Conservation (phyloP, 768 basidiomycete genomes). For the Candolleomyces aberdarensis region DNA sequence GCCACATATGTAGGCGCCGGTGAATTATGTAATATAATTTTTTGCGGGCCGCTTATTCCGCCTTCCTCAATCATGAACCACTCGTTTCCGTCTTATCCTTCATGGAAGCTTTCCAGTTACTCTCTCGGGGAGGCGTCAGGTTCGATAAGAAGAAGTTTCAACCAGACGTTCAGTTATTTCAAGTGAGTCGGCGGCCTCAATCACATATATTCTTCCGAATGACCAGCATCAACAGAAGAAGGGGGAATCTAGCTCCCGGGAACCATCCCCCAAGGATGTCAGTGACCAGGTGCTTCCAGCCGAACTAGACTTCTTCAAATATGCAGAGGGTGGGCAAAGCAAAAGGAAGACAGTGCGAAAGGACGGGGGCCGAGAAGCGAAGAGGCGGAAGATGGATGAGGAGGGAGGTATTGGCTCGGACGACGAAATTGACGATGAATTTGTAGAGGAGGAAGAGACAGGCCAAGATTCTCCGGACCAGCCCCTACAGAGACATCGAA, state of each 20-base stretch:
- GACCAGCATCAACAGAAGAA: not conserved
- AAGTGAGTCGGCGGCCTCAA: constrained; percentile 36
- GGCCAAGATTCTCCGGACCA: not conserved
- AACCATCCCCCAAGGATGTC: constrained; percentile 11
- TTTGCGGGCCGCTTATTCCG: not conserved
- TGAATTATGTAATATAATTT: not conserved
- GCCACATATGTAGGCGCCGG: not conserved
- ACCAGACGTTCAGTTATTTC: constrained; percentile 68
- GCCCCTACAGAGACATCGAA: constrained; percentile 3
- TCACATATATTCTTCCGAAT: not conserved
- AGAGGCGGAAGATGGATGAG: constrained; percentile 34
- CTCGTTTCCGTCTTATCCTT: not conserved
- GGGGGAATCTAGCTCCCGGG: constrained; percentile 5
- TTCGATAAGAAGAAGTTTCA: constrained; percentile 80
- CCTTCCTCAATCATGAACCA: not conserved
- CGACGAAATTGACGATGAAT: constrained; percentile 14
- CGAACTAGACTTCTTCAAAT: constrained; percentile 92
- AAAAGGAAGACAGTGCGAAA: constrained; percentile 36
- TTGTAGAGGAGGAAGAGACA: not conserved
- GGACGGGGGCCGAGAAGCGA: constrained; percentile 21
- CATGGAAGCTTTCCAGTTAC: constrained; percentile 88
- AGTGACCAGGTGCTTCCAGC: constrained; percentile 51
- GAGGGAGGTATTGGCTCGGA: constrained; percentile 22
- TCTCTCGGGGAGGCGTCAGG: constrained; percentile 80
- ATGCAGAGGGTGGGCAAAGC: constrained; percentile 52